Evolutionary conservation across 1,284 basidiomycete genomes (phyloP).

Genomic region (Ceratobasidium theobromae): DNA sequence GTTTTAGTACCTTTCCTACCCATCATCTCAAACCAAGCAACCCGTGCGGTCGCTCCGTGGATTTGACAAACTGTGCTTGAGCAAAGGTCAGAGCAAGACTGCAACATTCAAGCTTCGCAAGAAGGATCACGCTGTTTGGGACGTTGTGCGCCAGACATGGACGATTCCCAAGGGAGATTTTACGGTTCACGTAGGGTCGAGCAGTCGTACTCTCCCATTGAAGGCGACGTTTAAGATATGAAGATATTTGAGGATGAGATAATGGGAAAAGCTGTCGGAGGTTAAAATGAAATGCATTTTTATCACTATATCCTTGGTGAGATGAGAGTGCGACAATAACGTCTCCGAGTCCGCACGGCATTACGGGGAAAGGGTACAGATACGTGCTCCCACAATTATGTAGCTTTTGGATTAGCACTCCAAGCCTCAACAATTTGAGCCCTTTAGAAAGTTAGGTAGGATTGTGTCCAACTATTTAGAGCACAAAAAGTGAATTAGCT

Average conservation of each 20-base stretch:
- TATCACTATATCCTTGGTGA: too few species aligned
- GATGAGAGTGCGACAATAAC: too few species aligned
- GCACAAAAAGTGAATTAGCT: too few species aligned
- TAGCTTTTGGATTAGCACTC: too few species aligned
- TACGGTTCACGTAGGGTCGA: slow-evolving; percentile 31
- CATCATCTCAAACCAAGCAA: not conserved
- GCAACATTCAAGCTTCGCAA: slow-evolving; percentile 44
- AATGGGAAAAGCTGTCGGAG: too few species aligned
- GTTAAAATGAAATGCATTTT: too few species aligned
- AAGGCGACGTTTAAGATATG: not conserved
- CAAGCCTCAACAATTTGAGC: too few species aligned
- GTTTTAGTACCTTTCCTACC: slow-evolving; percentile 6
- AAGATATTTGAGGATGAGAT: not conserved
- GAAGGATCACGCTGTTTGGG: slow-evolving; percentile 36
- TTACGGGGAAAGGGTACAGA: too few species aligned
- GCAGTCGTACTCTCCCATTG: slow-evolving; percentile 24
- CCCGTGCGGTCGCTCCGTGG: slow-evolving; percentile 39
- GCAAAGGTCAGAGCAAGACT: slow-evolving; percentile 46
- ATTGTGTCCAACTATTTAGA: too few species aligned
- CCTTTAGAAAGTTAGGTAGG: too few species aligned
- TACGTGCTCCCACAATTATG: too few species aligned
- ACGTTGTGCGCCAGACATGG: slow-evolving; percentile 34
- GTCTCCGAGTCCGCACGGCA: too few species aligned
- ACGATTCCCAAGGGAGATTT: slow-evolving; percentile 29
- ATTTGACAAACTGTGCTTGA: slow-evolving; percentile 51